Evolutionary conservation across 1,139 yeast genomes (phyloP), one percentile per base, ranked within the genome.

Genomic region (Suhomyces wounanorum): DNA sequence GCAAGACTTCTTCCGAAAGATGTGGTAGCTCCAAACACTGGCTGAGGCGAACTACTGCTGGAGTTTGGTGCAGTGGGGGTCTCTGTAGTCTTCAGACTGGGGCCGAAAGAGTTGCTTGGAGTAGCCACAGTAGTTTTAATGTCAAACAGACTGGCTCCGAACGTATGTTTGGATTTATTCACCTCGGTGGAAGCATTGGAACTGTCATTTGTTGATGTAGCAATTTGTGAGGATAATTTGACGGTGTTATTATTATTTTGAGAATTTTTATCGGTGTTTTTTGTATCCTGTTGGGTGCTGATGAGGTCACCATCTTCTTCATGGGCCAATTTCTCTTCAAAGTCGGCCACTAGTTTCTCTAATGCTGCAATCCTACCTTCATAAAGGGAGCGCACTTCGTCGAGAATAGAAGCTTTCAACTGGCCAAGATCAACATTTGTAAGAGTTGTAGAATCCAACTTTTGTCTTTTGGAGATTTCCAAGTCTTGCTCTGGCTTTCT

Each of bases 1-100:
- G 57, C 46, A 2, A 61, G 50, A 4, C 70, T 63, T 17, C 77
- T 82, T n/a, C 86, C 86, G 68, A 86, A 85, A 1, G 84, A 62
- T 2, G 80, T 75, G n/a, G 81, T 68, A 8, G 83, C 67, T 4
- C 81, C 81, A 62, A 76, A 76, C 0, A 70, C 75, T 2, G 75
- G 76, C 49, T 63, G 65, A 37, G 64, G 51, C 4, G 66, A 18
- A 37, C 44, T 52, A 13, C 40, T 44, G 14, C 50, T 38, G 9
- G 59, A 40, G 43, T 52, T 52, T 13, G 56, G 53, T 8, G 56
- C 55, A 1, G 57, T 50, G 3, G 54, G 55, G 5, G 55, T 50
- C 18, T 51, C 56, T 5, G 47, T 14, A 16, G 37, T n/a, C 16
- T 39, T 40, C 18, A 45, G 16, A 16, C 31, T n/a, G 10, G 54